Conservation (phyloP, 768 basidiomycete genomes). For the Dendrothele bispora region DNA sequence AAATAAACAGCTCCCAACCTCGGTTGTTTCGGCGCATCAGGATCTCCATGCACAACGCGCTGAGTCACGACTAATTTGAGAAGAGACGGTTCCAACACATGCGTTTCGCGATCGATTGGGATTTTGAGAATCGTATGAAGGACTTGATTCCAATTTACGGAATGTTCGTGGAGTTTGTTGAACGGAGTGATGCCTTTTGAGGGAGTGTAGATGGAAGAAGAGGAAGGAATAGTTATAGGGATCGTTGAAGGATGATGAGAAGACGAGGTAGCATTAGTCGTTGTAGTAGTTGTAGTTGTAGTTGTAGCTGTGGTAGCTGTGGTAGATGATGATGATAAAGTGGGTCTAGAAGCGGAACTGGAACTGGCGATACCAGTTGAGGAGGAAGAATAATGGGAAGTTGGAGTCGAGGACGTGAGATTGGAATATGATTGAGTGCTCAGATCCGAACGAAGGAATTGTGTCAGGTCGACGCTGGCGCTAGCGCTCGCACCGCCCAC, state of each 20-base stretch:
- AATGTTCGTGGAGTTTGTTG: slow-evolving; percentile 61
- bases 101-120: slow-evolving; percentile 53
- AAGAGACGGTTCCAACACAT: slow-evolving; percentile 54
- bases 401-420: background rate
- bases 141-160: slow-evolving; percentile 58
- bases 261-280: no score
- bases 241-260: slow-evolving; percentile 3
- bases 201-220: slow-evolving; percentile 20
- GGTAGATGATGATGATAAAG: slow-evolving; percentile 12
- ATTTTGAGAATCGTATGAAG: slow-evolving; percentile 59
- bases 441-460: no score
- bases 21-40: slow-evolving; percentile 54
- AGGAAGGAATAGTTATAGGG: background rate
- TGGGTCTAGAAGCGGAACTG: background rate
- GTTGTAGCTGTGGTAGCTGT: slow-evolving; percentile 7
- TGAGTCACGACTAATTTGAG: slow-evolving; percentile 69
- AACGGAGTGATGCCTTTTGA: slow-evolving; percentile 64
- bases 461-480: no score
- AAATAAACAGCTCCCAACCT: slow-evolving; percentile 66
- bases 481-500: no score
- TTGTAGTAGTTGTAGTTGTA: no score
- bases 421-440: no score
- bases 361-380: background rate
- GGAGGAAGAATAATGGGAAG: background rate
- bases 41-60: slow-evolving; percentile 58